Base-by-base conservation (phyloP, 192 early-diverging fungal species). In the Coemansia sp. region DNA sequence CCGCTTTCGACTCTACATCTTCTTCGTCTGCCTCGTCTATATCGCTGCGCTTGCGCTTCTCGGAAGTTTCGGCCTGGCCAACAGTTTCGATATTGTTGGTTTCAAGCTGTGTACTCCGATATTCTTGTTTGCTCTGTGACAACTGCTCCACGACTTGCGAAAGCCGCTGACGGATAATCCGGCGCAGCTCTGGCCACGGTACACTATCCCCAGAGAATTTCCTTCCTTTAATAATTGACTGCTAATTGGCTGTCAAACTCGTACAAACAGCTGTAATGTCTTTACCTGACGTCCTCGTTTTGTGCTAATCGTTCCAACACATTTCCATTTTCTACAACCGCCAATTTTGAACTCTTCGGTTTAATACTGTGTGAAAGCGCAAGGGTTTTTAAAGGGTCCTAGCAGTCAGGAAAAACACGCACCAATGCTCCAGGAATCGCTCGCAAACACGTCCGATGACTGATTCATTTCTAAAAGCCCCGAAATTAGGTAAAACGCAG, bases 281-380 rank as follows among this genome's bases (percentile, higher is more conserved):
- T 66, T 30, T 77, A 77, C 73, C 52, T 67, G 51, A 51, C 57
- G 9, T 67, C 64, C 48, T 77, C 74, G 23, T 77, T 77, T 9
- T 46, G 32, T 22, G 74, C 74, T 38, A 77, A 31, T 1, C 56
- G 40, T 54, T 77, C 74, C 16, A 77, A 45, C 33, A 77, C 35
- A 28, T 22, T 49, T 42, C 57, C 57, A 38, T 67, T 67, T 42
- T 77, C 73, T 77, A 77, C 44, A 49, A 19, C 24, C 6, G 21
- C 21, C 2, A 23, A 40, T 40, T 40, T 4, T 11, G 5, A 11
- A 11, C 35, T n/a, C 35, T 40, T 40, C n/a, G n/a, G 35, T 10
- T 40, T 5, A n/a, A n/a, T n/a, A n/a, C n/a, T n/a, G 35, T 16
- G n/a, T 40, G n/a, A 3, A 10, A 40, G n/a, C 35, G 4, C 16